Percentiles rank a stretch among this genome's conserved stretches.
Evolutionary conservation across 192 early-diverging fungal species (phyloP).

Genomic region (Coemansia sp.): DNA sequence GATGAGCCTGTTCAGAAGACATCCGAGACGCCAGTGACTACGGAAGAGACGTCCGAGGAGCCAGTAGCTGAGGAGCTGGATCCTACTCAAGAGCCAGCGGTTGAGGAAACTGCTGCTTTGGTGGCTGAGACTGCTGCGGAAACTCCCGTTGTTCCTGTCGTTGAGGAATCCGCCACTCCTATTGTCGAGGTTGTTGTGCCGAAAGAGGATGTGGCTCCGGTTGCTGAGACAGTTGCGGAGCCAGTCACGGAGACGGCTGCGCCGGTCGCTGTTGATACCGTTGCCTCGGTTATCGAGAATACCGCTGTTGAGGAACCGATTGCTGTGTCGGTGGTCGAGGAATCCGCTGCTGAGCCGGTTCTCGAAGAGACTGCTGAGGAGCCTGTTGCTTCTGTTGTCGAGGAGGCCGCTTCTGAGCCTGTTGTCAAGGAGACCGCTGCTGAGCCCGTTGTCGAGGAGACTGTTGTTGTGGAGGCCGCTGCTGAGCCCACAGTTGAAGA

Average conservation of each 20-base stretch:
- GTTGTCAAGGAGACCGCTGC: background rate
- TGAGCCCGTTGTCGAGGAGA: slow-evolving; percentile 5
- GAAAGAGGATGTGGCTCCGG: background rate
- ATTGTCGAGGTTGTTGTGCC: background rate
- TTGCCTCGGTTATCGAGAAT: slow-evolving; percentile 4
- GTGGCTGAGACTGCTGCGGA: background rate
- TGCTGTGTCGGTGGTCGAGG: background rate
- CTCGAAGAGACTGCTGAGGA: background rate
- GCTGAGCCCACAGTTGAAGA: background rate
- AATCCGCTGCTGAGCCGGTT: background rate
- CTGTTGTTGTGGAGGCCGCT: background rate
- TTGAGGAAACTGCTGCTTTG: slow-evolving; percentile 5
- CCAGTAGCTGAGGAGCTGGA: background rate
- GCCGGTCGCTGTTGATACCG: background rate
- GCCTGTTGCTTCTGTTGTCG: background rate
- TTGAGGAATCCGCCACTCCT: background rate
- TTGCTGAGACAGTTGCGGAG: background rate
- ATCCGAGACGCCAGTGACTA: background rate
- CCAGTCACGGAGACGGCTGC: background rate
- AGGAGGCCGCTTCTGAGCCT: background rate
- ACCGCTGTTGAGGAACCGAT: background rate
- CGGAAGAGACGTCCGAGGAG: background rate
- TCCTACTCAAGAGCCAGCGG: slow-evolving; percentile 2
- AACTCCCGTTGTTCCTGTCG: background rate
- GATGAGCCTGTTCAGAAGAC: background rate